Conservation (phyloP, 2,329 filamentous ascomycete genomes). For the Harringtonia lauricola region DNA sequence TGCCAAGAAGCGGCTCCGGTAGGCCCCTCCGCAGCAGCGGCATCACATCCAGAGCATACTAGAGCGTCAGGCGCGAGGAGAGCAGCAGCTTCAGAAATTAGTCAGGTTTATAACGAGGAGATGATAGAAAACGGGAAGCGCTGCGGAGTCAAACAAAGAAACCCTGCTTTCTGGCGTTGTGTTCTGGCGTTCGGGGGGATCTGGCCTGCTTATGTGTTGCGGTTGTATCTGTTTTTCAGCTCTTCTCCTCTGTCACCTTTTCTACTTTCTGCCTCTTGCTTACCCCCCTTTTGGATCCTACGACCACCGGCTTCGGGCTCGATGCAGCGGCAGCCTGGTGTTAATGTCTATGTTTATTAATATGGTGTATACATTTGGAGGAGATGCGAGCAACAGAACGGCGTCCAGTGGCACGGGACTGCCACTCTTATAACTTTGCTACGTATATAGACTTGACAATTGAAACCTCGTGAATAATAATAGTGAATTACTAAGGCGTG, state of each 20-base stretch:
- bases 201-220: slow-evolving; percentile 1
- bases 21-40: slow-evolving; percentile 10
- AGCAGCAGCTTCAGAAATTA: slow-evolving; percentile 6
- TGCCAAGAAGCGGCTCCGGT: slow-evolving; percentile 18
- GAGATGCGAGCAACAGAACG: too few relatives aligned
- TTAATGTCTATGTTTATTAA: not conserved
- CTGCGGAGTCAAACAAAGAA: not conserved
- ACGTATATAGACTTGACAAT: too few relatives aligned
- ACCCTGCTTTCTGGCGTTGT: slow-evolving; percentile 5
- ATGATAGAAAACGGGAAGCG: slow-evolving; percentile 3
- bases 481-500: too few relatives aligned
- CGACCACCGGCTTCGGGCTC: not conserved
- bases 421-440: too few relatives aligned
- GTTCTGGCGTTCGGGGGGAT: not conserved
- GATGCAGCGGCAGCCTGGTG: not conserved
- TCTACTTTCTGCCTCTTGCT: not conserved
- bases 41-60: slow-evolving; percentile 5
- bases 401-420: too few relatives aligned
- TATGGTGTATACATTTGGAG: too few relatives aligned
- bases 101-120: slow-evolving; percentile 7
- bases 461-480: too few relatives aligned
- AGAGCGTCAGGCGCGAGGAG: slow-evolving; percentile 1
- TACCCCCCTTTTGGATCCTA: not conserved
- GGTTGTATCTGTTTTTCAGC: not conserved
- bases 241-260: not conserved